These are phyloP conservation scores for Peniophora sp. DNA, from an alignment of 1,284 basidiomycete species.

Conservation along the genomic window DNA sequence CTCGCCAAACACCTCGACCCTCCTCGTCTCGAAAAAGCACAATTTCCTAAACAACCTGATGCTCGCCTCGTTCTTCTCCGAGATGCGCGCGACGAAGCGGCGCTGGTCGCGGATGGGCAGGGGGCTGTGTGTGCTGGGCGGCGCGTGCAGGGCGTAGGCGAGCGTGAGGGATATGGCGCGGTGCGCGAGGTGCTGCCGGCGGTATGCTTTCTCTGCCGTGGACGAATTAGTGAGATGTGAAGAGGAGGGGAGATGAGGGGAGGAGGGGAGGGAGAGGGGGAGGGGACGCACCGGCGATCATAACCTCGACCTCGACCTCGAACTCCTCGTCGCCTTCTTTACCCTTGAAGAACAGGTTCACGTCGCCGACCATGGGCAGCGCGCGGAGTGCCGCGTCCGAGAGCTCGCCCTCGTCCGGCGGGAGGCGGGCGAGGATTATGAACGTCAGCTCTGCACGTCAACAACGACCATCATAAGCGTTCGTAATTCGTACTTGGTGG, in stretches of 20 bases:
- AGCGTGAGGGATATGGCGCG: slow-evolving; percentile 64
- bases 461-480: neutral
- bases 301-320: slow-evolving; percentile 66
- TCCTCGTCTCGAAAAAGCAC: slow-evolving; percentile 58
- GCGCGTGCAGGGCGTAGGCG: slow-evolving; percentile 41
- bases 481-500: no score
- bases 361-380: slow-evolving; percentile 83
- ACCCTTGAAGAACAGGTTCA: slow-evolving; percentile 82
- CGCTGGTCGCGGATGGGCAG: slow-evolving; percentile 27
- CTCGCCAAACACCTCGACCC: slow-evolving; percentile 67
- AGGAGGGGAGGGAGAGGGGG: neutral
- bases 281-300: slow-evolving; percentile 64
- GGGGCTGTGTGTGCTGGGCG: slow-evolving; percentile 13
- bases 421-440: slow-evolving; percentile 62
- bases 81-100: slow-evolving; percentile 48
- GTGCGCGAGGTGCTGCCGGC: slow-evolving; percentile 59
- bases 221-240: no score
- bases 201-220: slow-evolving; percentile 48
- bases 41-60: slow-evolving; percentile 60
- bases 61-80: slow-evolving; percentile 42
- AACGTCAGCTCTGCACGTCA: slow-evolving; percentile 74
- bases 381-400: slow-evolving; percentile 28
- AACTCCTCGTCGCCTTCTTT: slow-evolving; percentile 35
- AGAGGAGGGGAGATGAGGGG: slow-evolving; percentile 5
- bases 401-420: slow-evolving; percentile 16